phyloP scores from a whole-genome alignment of 2,329 filamentous ascomycete genomes.

The Scedosporium boydii region DNA sequence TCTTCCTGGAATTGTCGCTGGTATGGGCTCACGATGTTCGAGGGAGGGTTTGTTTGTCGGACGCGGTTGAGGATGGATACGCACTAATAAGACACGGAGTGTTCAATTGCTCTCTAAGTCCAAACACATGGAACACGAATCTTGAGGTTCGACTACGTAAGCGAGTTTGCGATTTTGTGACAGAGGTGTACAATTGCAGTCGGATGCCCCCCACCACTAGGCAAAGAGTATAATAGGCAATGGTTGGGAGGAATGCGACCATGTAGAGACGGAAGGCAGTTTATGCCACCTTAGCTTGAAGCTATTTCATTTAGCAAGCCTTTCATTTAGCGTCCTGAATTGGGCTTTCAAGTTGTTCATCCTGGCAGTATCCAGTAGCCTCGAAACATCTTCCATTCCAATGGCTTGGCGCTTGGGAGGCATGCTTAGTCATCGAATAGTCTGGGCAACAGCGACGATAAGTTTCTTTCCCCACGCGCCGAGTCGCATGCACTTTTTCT shows the following conservation, averaged over 20 bases:
- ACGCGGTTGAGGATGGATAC: too few species aligned
- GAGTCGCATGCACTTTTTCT: conserved; percentile 12
- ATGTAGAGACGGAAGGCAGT: background rate
- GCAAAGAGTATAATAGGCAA: conserved; percentile 9
- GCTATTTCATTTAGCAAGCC: too few species aligned
- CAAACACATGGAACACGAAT: background rate
- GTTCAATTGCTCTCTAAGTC: too few species aligned
- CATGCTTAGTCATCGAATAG: background rate
- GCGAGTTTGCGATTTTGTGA: background rate
- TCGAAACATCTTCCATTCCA: background rate
- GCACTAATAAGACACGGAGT: too few species aligned
- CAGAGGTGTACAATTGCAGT: background rate
- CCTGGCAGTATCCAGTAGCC: background rate
- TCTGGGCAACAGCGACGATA: background rate
- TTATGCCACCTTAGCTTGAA: background rate
- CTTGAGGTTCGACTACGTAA: background rate
- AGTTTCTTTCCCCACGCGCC: background rate
- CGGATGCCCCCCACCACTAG: background rate
- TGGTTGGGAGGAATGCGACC: background rate
- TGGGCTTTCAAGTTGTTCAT: background rate
- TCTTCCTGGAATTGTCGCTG: too few species aligned
- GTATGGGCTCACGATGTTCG: background rate
- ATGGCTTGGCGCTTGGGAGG: background rate
- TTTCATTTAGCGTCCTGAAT: background rate
- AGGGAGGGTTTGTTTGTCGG: background rate